A percentile compares a stretch with the other conserved stretches of the same genome.
phyloP scores from a whole-genome alignment of 441 rosid genomes.

The Macaranga tanarius region DNA sequence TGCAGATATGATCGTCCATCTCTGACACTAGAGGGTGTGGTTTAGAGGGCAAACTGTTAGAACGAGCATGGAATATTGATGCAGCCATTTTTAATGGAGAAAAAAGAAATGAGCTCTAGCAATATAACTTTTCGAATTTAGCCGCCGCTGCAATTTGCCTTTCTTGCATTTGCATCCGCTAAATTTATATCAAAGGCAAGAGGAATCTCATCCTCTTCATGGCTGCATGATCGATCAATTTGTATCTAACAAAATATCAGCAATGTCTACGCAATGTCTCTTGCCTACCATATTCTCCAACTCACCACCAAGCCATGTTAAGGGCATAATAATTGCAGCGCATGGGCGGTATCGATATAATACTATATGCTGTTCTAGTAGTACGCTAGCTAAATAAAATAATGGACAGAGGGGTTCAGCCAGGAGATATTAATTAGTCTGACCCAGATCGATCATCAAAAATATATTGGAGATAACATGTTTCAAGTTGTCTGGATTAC shows the following conservation, averaged over 20 bases:
- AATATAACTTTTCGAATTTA: too few species aligned
- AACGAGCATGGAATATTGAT: slow-evolving; percentile 35
- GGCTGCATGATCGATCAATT: not conserved
- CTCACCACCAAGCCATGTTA: slow-evolving; percentile 6
- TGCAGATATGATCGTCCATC: slow-evolving; percentile 28
- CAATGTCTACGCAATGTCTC: slow-evolving; percentile 30
- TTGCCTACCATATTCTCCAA: slow-evolving; percentile 18
- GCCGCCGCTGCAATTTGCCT: not conserved
- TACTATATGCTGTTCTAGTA: too few species aligned
- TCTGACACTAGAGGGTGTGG: slow-evolving; percentile 38
- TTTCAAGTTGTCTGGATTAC: too few species aligned
- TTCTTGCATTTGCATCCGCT: not conserved
- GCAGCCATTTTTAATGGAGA: slow-evolving; percentile 28
- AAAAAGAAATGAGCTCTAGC: not conserved
- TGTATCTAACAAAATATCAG: slow-evolving; percentile 22
- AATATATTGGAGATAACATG: too few species aligned
- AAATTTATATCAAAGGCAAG: slow-evolving; percentile 19
- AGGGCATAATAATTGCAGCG: slow-evolving; percentile 1
- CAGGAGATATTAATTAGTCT: too few species aligned
- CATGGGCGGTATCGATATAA: not conserved
- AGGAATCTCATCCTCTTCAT: slow-evolving; percentile 25
- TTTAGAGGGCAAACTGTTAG: slow-evolving; percentile 43
- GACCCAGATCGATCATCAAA: too few species aligned
- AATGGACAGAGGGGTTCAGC: too few species aligned
- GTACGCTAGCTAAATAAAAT: too few species aligned